A percentile compares a stretch with the other conserved stretches of the same genome.
These are phyloP conservation scores for Botrytis sinoallii DNA, from an alignment of 2,329 filamentous ascomycete species.

Conservation along the genomic window DNA sequence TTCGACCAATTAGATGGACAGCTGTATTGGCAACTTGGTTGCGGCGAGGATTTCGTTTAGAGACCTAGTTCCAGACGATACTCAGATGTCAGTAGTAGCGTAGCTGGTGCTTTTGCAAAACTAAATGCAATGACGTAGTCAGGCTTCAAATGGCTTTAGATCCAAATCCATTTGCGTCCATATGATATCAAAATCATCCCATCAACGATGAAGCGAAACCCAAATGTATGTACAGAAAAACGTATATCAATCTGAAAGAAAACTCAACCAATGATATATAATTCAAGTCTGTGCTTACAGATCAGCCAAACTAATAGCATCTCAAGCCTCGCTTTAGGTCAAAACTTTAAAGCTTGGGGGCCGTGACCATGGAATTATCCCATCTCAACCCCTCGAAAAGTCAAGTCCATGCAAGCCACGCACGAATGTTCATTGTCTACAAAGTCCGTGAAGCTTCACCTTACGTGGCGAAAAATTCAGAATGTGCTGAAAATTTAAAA, in stretches of 20 bases:
- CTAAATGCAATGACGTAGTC: background rate
- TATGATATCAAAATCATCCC: background rate
- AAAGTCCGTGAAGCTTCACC: slow-evolving; percentile 5
- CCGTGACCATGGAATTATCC: background rate
- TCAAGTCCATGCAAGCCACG: slow-evolving; percentile 1
- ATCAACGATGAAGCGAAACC: background rate
- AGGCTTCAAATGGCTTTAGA: background rate
- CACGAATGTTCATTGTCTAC: background rate
- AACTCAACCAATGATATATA: background rate
- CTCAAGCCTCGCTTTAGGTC: background rate
- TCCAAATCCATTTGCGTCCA: background rate
- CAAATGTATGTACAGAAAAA: background rate
- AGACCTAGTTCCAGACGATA: background rate
- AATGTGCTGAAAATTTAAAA: slow-evolving; percentile 3
- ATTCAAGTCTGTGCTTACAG: background rate
- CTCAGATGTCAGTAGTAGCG: background rate
- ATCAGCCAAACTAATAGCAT: background rate
- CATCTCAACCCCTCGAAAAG: background rate
- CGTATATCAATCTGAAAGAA: background rate
- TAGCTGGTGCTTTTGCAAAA: background rate
- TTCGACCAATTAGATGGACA: background rate
- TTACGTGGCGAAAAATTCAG: background rate
- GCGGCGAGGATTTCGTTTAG: background rate
- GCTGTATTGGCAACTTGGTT: background rate
- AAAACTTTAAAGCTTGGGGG: background rate